Percentiles rank a stretch among this genome's conserved stretches.
Evolutionary conservation across 345 rosid genomes (phyloP).

Genomic region (Aquilaria malaccensis): DNA sequence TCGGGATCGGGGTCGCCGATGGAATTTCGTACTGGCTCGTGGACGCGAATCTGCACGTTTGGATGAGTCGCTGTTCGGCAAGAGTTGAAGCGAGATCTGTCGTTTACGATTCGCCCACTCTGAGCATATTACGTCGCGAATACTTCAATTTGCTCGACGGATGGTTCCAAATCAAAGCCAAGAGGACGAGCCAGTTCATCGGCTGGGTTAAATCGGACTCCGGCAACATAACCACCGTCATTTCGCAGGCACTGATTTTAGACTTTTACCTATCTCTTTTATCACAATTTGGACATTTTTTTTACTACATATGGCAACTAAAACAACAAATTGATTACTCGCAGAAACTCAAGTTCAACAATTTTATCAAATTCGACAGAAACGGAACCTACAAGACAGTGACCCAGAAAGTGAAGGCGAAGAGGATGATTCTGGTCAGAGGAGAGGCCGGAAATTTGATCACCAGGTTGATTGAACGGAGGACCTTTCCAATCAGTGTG

Average conservation of each 20-base stretch:
- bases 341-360: slow-evolving; percentile 33
- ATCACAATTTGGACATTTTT: too few relatives aligned
- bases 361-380: slow-evolving; percentile 29
- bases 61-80: slow-evolving; percentile 41
- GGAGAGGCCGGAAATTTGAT: slow-evolving; percentile 25
- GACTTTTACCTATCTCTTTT: too few relatives aligned
- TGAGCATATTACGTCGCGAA: slow-evolving; percentile 24
- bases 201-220: slow-evolving; percentile 70
- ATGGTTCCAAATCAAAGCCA: slow-evolving; percentile 40
- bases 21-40: slow-evolving; percentile 81
- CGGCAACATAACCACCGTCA: slow-evolving; percentile 56
- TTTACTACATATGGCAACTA: too few relatives aligned
- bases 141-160: slow-evolving; percentile 58
- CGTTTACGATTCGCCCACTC: slow-evolving; percentile 21
- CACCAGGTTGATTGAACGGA: slow-evolving; percentile 14
- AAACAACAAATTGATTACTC: too few relatives aligned
- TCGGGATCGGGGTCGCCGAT: slow-evolving; percentile 45
- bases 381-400: slow-evolving; percentile 49
- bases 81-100: slow-evolving; percentile 36
- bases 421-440: slow-evolving; percentile 28
- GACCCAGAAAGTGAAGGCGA: slow-evolving; percentile 38
- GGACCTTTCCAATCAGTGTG: slow-evolving; percentile 50
- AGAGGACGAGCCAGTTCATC: slow-evolving; percentile 29
- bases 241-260: slow-evolving; percentile 5
- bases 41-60: slow-evolving; percentile 71